phyloP scores from a whole-genome alignment of 2,329 filamentous ascomycete genomes.

The Microdochium paspali region DNA sequence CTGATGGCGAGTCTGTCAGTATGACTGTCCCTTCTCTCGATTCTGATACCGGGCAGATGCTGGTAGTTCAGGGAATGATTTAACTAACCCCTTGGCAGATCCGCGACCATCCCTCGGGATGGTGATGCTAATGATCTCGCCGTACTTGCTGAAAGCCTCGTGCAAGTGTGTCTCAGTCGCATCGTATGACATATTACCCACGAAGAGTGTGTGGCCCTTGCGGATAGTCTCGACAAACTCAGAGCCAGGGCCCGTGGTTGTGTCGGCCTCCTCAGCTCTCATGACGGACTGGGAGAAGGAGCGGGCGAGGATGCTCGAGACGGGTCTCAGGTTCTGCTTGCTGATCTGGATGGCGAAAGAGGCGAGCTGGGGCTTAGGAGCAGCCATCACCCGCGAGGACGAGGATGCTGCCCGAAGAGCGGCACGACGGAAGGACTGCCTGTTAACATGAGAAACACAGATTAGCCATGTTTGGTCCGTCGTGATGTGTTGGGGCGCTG shows the following conservation, averaged over 20 bases:
- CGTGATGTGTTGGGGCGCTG: no score
- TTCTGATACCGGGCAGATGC: not conserved
- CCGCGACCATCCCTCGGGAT: constrained; percentile 17
- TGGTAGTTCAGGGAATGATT: not conserved
- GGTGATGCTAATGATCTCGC: constrained; percentile 11
- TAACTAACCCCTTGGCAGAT: constrained; percentile 20
- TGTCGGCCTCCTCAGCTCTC: constrained; percentile 8
- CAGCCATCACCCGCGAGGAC: constrained; percentile 13
- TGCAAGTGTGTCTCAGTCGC: constrained; percentile 51
- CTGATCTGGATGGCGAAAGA: constrained; percentile 15
- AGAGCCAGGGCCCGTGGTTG: constrained; percentile 4
- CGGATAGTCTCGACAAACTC: not conserved
- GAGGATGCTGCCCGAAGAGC: constrained; percentile 19
- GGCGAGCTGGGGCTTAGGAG: constrained; percentile 17
- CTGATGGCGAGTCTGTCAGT: no score
- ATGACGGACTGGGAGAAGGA: constrained; percentile 20
- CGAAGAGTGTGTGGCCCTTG: constrained; percentile 26
- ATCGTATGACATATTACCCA: constrained; percentile 65
- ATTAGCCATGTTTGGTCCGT: not conserved
- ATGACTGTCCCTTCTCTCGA: no score
- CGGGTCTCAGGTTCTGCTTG: constrained; percentile 13
- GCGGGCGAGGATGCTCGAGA: constrained; percentile 11
- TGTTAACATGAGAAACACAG: constrained; percentile 2
- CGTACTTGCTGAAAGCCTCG: constrained; percentile 42
- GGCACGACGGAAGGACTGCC: constrained; percentile 21